phyloP scores from a whole-genome alignment of 805 yeast genomes.

The Kazachstania bromeliacearum region DNA sequence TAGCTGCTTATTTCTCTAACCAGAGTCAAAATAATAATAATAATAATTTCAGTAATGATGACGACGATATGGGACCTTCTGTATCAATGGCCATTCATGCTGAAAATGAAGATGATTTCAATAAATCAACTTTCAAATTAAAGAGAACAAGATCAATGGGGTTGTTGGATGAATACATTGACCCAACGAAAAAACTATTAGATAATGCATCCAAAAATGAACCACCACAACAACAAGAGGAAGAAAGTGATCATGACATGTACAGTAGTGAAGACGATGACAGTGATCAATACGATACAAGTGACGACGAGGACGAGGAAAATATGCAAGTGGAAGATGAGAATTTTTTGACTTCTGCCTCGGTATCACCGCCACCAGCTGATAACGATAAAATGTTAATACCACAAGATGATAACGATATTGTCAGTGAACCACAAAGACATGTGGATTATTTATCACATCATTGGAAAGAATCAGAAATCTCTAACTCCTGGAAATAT shows the following conservation, averaged over 20 bases:
- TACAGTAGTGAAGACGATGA: slow-evolving; percentile 7
- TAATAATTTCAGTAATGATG: slow-evolving; percentile 6
- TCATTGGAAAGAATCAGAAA: slow-evolving; percentile 90
- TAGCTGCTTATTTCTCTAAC: slow-evolving; percentile 24
- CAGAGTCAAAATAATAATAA: not conserved
- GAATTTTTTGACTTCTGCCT: slow-evolving; percentile 13
- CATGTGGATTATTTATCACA: slow-evolving; percentile 95
- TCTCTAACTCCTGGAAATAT: slow-evolving; percentile 92
- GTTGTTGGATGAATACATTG: slow-evolving; percentile 59
- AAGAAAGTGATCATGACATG: not conserved
- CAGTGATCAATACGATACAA: slow-evolving; percentile 7
- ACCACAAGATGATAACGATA: slow-evolving; percentile 80
- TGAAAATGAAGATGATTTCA: slow-evolving; percentile 58
- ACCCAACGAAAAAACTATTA: slow-evolving; percentile 34
- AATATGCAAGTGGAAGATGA: slow-evolving; percentile 7
- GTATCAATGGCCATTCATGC: slow-evolving; percentile 55
- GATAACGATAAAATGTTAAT: slow-evolving; percentile 22
- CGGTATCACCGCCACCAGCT: slow-evolving; percentile 32
- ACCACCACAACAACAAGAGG: not conserved
- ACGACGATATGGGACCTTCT: slow-evolving; percentile 31
- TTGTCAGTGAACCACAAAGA: slow-evolving; percentile 69
- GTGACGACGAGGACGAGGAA: slow-evolving; percentile 4
- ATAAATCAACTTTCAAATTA: slow-evolving; percentile 58
- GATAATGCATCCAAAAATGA: slow-evolving; percentile 11
- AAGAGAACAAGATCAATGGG: slow-evolving; percentile 82